phyloP scores from a whole-genome alignment of 352 stramenopile genomes.

The Globisporangium mamillatum region DNA sequence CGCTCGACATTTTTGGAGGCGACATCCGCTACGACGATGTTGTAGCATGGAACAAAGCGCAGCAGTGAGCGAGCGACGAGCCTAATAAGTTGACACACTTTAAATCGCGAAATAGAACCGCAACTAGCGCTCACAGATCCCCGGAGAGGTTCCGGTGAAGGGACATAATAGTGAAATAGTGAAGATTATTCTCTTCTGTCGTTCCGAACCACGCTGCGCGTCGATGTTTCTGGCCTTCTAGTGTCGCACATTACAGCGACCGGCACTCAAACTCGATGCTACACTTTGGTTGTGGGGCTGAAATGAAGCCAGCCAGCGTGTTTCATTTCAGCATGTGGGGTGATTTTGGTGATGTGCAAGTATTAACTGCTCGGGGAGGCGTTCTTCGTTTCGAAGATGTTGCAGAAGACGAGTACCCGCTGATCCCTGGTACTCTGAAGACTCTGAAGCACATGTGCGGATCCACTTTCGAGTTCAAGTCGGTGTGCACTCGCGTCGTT shows the following conservation, averaged over 20 bases:
- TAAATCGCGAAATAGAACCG: background rate
- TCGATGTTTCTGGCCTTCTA: no score
- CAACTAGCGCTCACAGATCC: background rate
- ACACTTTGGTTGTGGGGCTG: no score
- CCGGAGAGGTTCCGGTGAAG: no score
- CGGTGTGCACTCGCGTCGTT: no score
- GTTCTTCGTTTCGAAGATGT: background rate
- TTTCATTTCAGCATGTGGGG: background rate
- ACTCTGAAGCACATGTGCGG: no score
- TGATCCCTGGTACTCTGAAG: background rate
- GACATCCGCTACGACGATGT: conserved; percentile 93
- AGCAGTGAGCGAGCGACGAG: conserved; percentile 7
- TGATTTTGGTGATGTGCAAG: background rate
- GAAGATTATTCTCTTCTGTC: no score
- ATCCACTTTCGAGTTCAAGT: no score
- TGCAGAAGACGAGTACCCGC: background rate
- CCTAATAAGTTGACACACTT: background rate
- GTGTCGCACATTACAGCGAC: no score
- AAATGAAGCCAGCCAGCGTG: no score
- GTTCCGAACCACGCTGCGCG: no score
- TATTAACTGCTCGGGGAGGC: background rate
- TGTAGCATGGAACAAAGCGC: conserved; percentile 83
- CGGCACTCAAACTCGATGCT: no score
- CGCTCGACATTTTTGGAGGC: conserved; percentile 96
- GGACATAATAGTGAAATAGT: no score